Conservation (phyloP, 2,329 filamentous ascomycete species). For the Phoma sp. region DNA sequence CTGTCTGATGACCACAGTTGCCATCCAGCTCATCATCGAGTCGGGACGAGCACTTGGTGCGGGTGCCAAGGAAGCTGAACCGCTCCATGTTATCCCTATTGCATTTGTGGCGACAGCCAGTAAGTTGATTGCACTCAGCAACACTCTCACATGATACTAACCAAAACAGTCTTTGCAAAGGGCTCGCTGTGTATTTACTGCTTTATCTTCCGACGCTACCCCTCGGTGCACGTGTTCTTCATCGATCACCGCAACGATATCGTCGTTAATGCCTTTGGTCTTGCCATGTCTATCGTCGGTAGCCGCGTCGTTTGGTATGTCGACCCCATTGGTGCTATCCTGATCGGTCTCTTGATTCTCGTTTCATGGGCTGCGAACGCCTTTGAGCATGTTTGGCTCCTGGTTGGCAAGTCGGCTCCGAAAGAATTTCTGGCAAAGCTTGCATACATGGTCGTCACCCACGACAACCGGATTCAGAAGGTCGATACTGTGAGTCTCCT, state of each 20-base stretch:
- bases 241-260: constrained; percentile 65
- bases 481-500: constrained; percentile 57
- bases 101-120: constrained; percentile 61
- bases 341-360: constrained; percentile 66
- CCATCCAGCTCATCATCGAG: constrained; percentile 66
- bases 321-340: constrained; percentile 66
- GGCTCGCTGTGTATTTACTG: constrained; percentile 61
- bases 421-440: constrained; percentile 62
- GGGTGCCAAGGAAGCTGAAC: constrained; percentile 51
- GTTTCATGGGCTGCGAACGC: constrained; percentile 67
- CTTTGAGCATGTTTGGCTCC: constrained; percentile 66
- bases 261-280: constrained; percentile 61
- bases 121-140: constrained; percentile 39
- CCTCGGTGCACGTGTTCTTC: constrained; percentile 63
- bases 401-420: constrained; percentile 67
- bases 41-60: constrained; percentile 60
- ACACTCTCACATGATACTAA: constrained; percentile 11
- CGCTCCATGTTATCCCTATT: constrained; percentile 61
- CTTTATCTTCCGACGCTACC: constrained; percentile 59
- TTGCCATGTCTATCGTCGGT: constrained; percentile 63
- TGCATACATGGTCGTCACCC: constrained; percentile 62
- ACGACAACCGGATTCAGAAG: constrained; percentile 61
- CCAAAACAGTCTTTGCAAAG: constrained; percentile 57
- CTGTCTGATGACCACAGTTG: constrained; percentile 69
- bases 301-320: constrained; percentile 63